A percentile compares a stretch with the other conserved stretches of the same genome.
phyloP scores from a whole-genome alignment of 352 stramenopile species.

The Globisporangium lucens region DNA sequence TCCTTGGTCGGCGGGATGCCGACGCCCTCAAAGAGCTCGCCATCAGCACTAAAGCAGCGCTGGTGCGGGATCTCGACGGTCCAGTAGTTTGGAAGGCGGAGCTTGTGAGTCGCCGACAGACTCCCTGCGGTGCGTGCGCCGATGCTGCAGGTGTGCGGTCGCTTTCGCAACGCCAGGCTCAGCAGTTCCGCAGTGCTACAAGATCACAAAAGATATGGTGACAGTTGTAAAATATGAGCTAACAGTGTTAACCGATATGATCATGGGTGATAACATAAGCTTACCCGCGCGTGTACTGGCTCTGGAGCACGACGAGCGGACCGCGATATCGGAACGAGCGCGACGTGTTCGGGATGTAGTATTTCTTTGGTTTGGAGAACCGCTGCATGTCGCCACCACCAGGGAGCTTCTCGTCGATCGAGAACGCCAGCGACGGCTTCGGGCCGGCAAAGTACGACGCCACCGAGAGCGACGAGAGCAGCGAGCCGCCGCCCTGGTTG shows the following conservation, averaged over 20 bases:
- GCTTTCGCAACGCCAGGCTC: slow-evolving; percentile 61
- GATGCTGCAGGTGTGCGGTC: slow-evolving; percentile 57
- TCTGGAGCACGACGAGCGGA: slow-evolving; percentile 70
- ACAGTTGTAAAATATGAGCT: not conserved
- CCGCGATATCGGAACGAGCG: slow-evolving; percentile 59
- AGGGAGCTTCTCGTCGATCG: slow-evolving; percentile 66
- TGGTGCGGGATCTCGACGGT: slow-evolving; percentile 76
- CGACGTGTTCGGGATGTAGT: slow-evolving; percentile 57
- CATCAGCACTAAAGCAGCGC: slow-evolving; percentile 63
- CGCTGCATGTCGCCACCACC: slow-evolving; percentile 21
- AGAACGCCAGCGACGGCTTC: slow-evolving; percentile 45
- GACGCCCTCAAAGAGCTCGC: slow-evolving; percentile 53
- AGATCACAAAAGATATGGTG: slow-evolving; percentile 5
- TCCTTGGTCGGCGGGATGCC: slow-evolving; percentile 58
- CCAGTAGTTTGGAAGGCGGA: slow-evolving; percentile 83
- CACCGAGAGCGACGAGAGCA: slow-evolving; percentile 56
- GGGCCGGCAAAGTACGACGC: slow-evolving; percentile 71
- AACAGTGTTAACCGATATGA: not conserved
- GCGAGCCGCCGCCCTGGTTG: slow-evolving; percentile 68
- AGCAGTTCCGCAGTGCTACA: slow-evolving; percentile 67
- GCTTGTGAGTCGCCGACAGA: slow-evolving; percentile 54
- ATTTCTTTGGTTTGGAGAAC: slow-evolving; percentile 58
- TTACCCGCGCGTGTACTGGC: slow-evolving; percentile 73
- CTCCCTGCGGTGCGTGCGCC: slow-evolving; percentile 55
- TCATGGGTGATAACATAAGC: slow-evolving; percentile 8